These are phyloP conservation scores for Pythium dissotocum DNA, from an alignment of 352 stramenopile genomes.

Conservation along the genomic window DNA sequence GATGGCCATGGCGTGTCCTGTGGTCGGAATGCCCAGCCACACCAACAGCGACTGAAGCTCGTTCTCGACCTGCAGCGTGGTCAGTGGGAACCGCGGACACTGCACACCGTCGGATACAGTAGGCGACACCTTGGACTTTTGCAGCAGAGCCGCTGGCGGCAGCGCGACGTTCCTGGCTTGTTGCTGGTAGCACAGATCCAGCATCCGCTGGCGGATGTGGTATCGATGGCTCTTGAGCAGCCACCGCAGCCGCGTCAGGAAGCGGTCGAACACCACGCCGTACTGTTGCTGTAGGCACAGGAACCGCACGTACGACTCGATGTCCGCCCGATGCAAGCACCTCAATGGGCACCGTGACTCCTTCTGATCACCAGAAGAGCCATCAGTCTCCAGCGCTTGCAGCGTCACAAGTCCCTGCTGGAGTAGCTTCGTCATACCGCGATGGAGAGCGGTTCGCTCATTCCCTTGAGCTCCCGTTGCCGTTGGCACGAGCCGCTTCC, in stretches of 20 bases:
- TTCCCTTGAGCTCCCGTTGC: not conserved
- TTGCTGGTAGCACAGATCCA: constrained; percentile 43
- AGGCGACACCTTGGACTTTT: constrained; percentile 13
- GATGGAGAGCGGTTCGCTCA: not conserved
- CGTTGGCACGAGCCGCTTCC: not conserved
- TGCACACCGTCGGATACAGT: constrained; percentile 29
- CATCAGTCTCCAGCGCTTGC: not conserved
- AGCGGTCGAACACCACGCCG: constrained; percentile 30
- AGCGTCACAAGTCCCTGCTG: not conserved
- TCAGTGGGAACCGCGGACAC: constrained; percentile 46
- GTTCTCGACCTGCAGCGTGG: constrained; percentile 29
- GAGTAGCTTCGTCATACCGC: constrained; percentile 1
- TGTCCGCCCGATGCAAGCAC: not conserved
- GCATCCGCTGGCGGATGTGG: constrained; percentile 54
- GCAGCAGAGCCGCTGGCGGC: constrained; percentile 10
- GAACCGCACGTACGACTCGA: constrained; percentile 7
- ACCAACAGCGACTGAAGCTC: constrained; percentile 33
- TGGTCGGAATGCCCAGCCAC: not conserved
- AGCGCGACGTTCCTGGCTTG: constrained; percentile 28
- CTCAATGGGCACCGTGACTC: not conserved
- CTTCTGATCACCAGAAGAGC: not conserved
- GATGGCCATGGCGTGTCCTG: constrained; percentile 8
- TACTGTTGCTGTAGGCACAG: not conserved
- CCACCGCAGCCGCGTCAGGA: constrained; percentile 46
- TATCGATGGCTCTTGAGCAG: constrained; percentile 52